Percentiles rank a stretch among this genome's conserved stretches.
These are phyloP conservation scores for Tritrichomonas musculus DNA, from an alignment of 208 protist species.

Conservation along the genomic window DNA sequence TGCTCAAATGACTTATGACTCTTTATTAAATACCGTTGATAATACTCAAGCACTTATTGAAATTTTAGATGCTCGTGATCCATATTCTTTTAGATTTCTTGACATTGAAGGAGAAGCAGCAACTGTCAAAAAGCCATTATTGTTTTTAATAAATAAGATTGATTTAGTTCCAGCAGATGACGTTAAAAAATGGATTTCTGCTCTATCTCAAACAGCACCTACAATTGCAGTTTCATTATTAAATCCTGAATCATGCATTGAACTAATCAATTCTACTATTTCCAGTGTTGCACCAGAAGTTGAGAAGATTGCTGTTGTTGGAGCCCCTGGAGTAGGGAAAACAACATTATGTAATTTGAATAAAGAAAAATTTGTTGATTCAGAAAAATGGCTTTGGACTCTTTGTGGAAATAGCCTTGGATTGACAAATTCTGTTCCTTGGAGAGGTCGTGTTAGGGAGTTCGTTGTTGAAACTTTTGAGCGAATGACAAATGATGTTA, in stretches of 20 bases:
- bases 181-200: background rate
- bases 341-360: background rate
- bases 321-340: background rate
- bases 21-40: background rate
- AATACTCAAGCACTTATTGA: background rate
- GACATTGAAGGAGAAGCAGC: background rate
- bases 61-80: conserved; percentile 1
- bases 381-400: background rate
- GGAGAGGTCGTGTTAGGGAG: background rate
- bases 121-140: background rate
- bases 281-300: background rate
- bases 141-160: background rate
- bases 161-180: background rate
- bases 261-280: background rate
- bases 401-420: background rate
- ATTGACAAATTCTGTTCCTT: background rate
- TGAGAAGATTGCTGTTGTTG: background rate
- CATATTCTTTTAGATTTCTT: background rate
- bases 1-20: background rate
- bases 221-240: background rate
- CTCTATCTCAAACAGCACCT: background rate
- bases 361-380: background rate
- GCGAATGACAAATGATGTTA: too few species aligned
- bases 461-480: background rate
- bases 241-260: too few species aligned